Base-by-base conservation (phyloP, 2,329 filamentous ascomycete species). In the Claviceps sp. region DNA sequence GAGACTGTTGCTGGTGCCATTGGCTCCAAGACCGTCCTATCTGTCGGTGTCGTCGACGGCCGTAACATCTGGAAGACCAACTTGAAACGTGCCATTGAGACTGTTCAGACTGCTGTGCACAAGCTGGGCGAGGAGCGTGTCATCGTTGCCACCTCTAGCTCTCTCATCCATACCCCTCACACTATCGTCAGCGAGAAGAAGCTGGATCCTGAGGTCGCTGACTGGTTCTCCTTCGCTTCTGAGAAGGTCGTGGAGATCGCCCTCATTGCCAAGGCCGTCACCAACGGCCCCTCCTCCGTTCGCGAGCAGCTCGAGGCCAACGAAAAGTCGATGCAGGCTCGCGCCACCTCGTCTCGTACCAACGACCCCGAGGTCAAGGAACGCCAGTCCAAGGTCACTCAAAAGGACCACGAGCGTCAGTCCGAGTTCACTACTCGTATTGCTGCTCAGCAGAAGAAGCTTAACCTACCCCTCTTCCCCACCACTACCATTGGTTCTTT, bases 61-160 rank as follows among this genome's bases (percentile, higher is more conserved):
- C 89, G 93, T 66, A 98, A 98, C 82, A 97, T 98, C 79, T 98
- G 93, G 93, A 98, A 98, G 87, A 96, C 89, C 75, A 95, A 97
- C 84, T 86, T 96, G 77, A 87, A 95, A 82, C 82, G 82, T 64
- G 89, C 93, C 66, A 94, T 98, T 59, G 90, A 93, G 78, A 81
- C 76, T 58, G 85, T 93, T 56, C 89, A 97, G 82, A 77, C 81
- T 55, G 93, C 91, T 59, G 77, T 97, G 64, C 88, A 96, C 78
- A 81, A 95, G 78, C 82, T 98, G 58, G 91, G 93, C 75, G 91
- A 95, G 80, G 90, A 97, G 61, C 88, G 93, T 67, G 91, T 98
- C 70, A 87, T 98, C 61, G 89, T 95, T 62, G 87, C 93, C 67
- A 96, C 90, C 61, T 97, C 93, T 66, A 93, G 86, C 78, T 97